Conservation (phyloP, 257 asterid genomes). For the Plantago major region DNA sequence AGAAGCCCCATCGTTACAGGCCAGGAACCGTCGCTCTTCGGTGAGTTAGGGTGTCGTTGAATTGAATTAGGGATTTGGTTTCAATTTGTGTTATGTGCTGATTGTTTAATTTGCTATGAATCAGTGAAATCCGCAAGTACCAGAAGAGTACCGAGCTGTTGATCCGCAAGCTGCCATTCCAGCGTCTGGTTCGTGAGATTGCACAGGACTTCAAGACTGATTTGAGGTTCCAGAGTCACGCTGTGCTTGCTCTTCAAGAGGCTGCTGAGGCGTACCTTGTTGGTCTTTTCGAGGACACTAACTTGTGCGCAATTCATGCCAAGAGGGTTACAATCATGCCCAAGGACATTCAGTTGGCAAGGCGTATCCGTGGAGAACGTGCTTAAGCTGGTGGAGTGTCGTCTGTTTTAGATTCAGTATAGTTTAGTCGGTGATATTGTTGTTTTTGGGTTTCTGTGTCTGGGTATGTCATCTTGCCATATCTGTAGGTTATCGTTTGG, state of each 20-base stretch:
- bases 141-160: conserved; percentile 80
- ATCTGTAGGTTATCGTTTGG: too few species aligned
- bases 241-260: conserved; percentile 64
- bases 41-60: conserved; percentile 9
- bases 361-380: conserved; percentile 81
- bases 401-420: neutral
- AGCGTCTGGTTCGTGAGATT: conserved; percentile 54
- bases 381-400: conserved; percentile 26
- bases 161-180: conserved; percentile 72
- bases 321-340: conserved; percentile 81
- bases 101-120: neutral
- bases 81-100: neutral
- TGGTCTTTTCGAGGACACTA: conserved; percentile 73
- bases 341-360: conserved; percentile 71
- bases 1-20: conserved; percentile 81
- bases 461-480: conserved; percentile 1
- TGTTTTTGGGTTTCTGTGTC: neutral
- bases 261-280: conserved; percentile 77
- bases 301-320: conserved; percentile 71
- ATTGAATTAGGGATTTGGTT: neutral
- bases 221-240: conserved; percentile 56
- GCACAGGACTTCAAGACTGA: conserved; percentile 59
- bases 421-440: neutral
- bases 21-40: conserved; percentile 83
- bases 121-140: conserved; percentile 73